These are phyloP conservation scores for Earliella scabrosa DNA, from an alignment of 1,284 basidiomycete genomes.

Conservation along the genomic window DNA sequence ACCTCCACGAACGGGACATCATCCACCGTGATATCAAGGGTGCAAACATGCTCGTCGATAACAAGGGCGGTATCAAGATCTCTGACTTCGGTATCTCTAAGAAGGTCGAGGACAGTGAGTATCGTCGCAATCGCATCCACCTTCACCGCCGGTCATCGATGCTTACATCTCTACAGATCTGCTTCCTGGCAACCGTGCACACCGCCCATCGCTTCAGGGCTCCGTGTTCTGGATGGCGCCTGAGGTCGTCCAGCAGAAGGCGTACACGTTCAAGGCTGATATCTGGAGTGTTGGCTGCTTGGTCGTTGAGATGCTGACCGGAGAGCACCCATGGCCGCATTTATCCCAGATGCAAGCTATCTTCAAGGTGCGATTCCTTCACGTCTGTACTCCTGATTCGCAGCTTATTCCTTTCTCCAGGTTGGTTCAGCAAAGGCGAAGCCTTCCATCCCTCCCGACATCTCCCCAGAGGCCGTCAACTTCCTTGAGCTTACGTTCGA, in stretches of 20 bases:
- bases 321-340: conserved; percentile 96
- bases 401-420: conserved; percentile 43
- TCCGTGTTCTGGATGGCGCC: conserved; percentile 99
- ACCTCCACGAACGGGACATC: conserved; percentile 93
- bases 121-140: neutral
- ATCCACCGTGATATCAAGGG: conserved; percentile 99
- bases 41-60: conserved; percentile 97
- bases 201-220: conserved; percentile 92
- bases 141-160: neutral
- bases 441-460: conserved; percentile 87
- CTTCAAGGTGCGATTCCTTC: conserved; percentile 75
- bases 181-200: conserved; percentile 75
- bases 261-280: conserved; percentile 94
- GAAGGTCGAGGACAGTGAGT: conserved; percentile 94
- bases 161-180: conserved; percentile 57
- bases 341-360: conserved; percentile 99
- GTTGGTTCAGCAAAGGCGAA: conserved; percentile 82
- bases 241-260: conserved; percentile 96
- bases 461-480: conserved; percentile 82
- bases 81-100: conserved; percentile 99
- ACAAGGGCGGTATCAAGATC: conserved; percentile 98
- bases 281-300: conserved; percentile 99
- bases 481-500: conserved; percentile 89
- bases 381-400: neutral
- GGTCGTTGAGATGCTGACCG: conserved; percentile 98